Conservation (phyloP, 495 filamentous ascomycete species). For the Neurospora intermedia region DNA sequence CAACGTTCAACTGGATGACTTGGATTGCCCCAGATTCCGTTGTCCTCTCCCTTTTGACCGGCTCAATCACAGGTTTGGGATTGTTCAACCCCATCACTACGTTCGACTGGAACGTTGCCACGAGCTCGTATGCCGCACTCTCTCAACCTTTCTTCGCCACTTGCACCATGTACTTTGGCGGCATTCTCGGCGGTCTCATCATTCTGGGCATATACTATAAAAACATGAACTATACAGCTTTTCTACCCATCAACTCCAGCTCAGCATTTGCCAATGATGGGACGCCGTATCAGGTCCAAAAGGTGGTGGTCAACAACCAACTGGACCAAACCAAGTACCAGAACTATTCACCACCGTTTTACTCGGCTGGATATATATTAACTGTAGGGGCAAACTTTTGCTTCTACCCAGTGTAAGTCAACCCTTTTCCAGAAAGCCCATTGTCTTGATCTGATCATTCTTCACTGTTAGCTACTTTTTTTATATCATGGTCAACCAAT, state of each 20-base stretch:
- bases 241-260: constrained; percentile 39
- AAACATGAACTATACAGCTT: constrained; percentile 38
- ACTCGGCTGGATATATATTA: constrained; percentile 50
- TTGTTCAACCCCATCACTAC: constrained; percentile 25
- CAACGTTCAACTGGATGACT: constrained; percentile 32
- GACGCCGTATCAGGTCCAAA: constrained; percentile 37
- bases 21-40: constrained; percentile 29
- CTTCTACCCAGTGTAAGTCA: constrained; percentile 33
- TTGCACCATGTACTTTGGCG: constrained; percentile 18
- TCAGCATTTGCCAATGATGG: constrained; percentile 48
- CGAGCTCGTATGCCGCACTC: constrained; percentile 21
- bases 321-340: constrained; percentile 41
- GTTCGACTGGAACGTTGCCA: constrained; percentile 26
- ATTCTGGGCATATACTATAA: constrained; percentile 43
- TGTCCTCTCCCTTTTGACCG: constrained; percentile 21
- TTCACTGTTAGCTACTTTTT: constrained; percentile 28
- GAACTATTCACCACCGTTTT: constrained; percentile 47
- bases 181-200: constrained; percentile 23
- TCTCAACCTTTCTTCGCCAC: constrained; percentile 25
- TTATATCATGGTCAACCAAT: constrained; percentile 46
- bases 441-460: not conserved
- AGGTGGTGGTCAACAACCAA: constrained; percentile 39
- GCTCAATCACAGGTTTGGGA: constrained; percentile 16
- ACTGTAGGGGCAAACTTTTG: constrained; percentile 50
- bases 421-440: not conserved